Evolutionary conservation across 768 basidiomycete genomes (phyloP), one percentile per base, ranked within the genome.

Genomic region (Tylopilus vinaceipallidus): DNA sequence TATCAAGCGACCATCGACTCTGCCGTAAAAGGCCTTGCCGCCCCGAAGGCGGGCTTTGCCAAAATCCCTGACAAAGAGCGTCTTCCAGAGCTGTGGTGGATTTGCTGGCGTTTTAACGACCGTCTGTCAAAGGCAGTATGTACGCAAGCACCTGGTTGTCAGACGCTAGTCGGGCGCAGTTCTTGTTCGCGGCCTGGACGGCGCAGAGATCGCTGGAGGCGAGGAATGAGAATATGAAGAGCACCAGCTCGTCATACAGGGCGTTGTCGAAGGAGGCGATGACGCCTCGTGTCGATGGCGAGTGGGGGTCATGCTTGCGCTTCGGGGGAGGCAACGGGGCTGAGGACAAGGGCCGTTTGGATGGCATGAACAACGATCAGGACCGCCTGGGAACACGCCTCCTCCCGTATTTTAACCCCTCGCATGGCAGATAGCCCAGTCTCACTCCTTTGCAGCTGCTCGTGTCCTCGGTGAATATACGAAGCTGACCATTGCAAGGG

Each of bases 221-320:
- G 33, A 91, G 75, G 67, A 83, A 76, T 2, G 87, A 82, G 73
- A 91, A 87, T 47, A 91, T 82, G 59, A 74, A 77, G 19, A 91
- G 72, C 39, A 89, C 71, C 39, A 91, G 78, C 68, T 91, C 88
- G 58, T 91, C 89, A 61, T 81, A 91, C 36, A 91, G 68, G 4
- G 77, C 71, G 48, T 67, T 72, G 53, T 84, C 78, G 58, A 87
- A 81, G 14, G 72, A 75, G 27, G 69, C 53, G 53, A 60, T 37
- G 23, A 52, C 40, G 6, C 47, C 57, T 24, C 52, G 48, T 27
- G 46, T 58, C 3, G 48, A 49, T 23, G 53, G 54, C 45, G 40
- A 16, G 30, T 47, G 36, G 11, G 39, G 39, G 42, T 57, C 55
- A 55, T 79, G 81, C 11, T 74, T 56, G 22, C 84, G 82, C 66